These are phyloP conservation scores for Cercospora berteroae DNA, from an alignment of 2,329 filamentous ascomycete genomes.

Conservation along the genomic window DNA sequence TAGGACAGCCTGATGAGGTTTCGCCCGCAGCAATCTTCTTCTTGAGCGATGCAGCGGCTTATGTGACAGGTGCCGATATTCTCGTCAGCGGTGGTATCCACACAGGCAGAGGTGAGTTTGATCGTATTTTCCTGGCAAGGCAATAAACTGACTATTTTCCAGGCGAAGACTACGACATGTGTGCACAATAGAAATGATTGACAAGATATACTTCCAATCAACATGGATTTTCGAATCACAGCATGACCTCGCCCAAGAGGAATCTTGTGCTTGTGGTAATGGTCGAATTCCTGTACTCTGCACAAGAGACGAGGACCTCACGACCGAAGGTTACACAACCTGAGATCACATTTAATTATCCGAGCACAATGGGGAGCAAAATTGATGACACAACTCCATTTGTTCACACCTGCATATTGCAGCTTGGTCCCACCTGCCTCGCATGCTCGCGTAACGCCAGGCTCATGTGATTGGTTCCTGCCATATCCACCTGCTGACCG, in stretches of 20 bases:
- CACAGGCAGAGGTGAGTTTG: constrained; percentile 24
- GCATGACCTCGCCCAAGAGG: not conserved
- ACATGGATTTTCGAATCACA: not conserved
- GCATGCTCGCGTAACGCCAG: not conserved
- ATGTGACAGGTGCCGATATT: constrained; percentile 44
- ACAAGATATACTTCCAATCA: not conserved
- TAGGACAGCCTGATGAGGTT: constrained; percentile 30
- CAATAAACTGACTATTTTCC: not conserved
- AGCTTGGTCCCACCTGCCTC: not conserved
- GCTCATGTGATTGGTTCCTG: not conserved
- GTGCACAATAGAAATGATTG: not conserved
- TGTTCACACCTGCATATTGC: constrained; percentile 2
- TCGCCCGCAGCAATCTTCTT: constrained; percentile 43
- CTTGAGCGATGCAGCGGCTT: constrained; percentile 43
- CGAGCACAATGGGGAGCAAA: not conserved
- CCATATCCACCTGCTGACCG: not conserved
- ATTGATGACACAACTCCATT: not conserved
- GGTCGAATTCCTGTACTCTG: not conserved
- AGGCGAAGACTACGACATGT: constrained; percentile 16
- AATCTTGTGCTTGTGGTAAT: not conserved
- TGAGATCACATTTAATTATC: not conserved
- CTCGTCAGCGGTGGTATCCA: constrained; percentile 31
- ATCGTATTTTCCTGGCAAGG: not conserved
- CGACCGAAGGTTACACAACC: not conserved
- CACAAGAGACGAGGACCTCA: not conserved